Base-by-base conservation (phyloP, 306 rosid species). In the Acacia acuminata region DNA sequence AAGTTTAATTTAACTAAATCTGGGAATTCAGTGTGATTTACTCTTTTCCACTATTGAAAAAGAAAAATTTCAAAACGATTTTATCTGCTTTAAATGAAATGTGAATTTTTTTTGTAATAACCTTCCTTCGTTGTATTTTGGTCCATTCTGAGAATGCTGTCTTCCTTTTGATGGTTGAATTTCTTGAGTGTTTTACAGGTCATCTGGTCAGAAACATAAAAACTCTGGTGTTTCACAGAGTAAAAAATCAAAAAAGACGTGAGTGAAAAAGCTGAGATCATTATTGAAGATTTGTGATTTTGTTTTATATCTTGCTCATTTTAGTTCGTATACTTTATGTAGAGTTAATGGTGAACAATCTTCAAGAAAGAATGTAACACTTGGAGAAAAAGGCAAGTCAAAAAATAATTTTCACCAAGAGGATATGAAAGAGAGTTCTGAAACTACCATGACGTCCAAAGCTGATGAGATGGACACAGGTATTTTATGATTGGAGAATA, bases 321-420 rank as follows among this genome's bases (percentile, higher is more conserved):
- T 66, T 20, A 44, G 61, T 80, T 51, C 48, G n/a, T 77, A 53
- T 83, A 20, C 79, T 82, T 84, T 79, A 7, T 82, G 5, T 76
- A 96, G 98, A 83, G 88, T 73, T 48, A 94, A 86, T 77, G 86
- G 94, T 58, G 92, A 88, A 75, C 85, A 86, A 82, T 89, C 94
- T 40, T 92, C 94, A 1, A 90, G 84, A 69, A 92, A 87, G 83
- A 84, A 74, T 75, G 71, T 68, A 45, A 92, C 86, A 81, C 86
- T 30, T 20, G 78, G 82, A 69, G 82, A 82, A 76, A 93, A 80
- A 74, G 82, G 79, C 19, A 84, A 61, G 73, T 82, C 83, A 14
- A 91, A 78, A 77, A 85, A 78, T 67, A 87, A 82, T 78, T 76
- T 84, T 27, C 75, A 70, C 78, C 91, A 81, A 81, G 89, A 87